A percentile compares a stretch with the other conserved stretches of the same genome.
phyloP scores from a whole-genome alignment of 1,139 yeast genomes.

The Hyphopichia wangnamkhiaoensis region DNA sequence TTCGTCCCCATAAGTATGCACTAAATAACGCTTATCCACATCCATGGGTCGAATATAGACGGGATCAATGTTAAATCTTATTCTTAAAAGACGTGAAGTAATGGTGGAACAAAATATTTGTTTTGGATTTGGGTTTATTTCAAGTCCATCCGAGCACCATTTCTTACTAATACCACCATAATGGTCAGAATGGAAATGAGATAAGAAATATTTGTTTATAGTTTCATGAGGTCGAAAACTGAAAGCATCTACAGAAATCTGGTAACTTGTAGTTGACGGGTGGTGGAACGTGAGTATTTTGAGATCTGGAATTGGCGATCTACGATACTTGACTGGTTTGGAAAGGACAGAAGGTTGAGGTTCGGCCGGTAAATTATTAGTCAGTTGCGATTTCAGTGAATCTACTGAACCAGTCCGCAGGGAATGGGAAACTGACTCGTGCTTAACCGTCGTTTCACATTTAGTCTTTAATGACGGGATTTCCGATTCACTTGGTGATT shows the following conservation, averaged over 20 bases:
- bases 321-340: constrained; percentile 10
- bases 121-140: constrained; percentile 42
- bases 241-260: constrained; percentile 70
- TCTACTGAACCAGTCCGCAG: no score
- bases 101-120: constrained; percentile 69
- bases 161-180: constrained; percentile 80
- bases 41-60: constrained; percentile 52
- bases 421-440: no score
- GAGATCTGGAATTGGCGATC: constrained; percentile 52
- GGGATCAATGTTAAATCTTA: constrained; percentile 56
- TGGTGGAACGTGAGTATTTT: constrained; percentile 51
- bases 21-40: constrained; percentile 38
- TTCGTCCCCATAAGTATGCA: constrained; percentile 18
- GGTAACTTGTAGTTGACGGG: constrained; percentile 17
- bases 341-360: no score
- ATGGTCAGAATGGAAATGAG: constrained; percentile 94
- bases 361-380: no score
- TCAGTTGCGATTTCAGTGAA: no score
- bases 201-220: constrained; percentile 56
- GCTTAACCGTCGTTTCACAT: background rate
- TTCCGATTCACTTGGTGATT: no score
- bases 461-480: background rate
- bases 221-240: constrained; percentile 49
- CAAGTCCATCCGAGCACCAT: constrained; percentile 56
- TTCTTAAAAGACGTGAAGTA: constrained; percentile 58